Evolutionary conservation across 2,329 filamentous ascomycete species (phyloP).

Genomic region (Eutypella sp.): DNA sequence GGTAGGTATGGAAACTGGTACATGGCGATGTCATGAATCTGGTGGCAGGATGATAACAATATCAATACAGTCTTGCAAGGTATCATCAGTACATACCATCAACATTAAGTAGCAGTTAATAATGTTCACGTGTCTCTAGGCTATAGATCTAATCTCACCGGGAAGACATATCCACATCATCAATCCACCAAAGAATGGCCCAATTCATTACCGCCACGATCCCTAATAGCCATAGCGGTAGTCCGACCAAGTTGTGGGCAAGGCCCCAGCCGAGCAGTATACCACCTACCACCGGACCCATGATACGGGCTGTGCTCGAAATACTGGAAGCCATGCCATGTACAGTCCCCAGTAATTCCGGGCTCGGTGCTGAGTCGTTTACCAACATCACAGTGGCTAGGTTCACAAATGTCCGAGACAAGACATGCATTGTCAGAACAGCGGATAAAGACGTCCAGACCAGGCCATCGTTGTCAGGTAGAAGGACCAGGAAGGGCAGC

Average conservation of each 20-base stretch:
- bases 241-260: constrained; percentile 14
- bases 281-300: constrained; percentile 18
- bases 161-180: constrained; percentile 5
- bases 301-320: constrained; percentile 17
- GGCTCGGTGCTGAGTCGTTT: constrained; percentile 19
- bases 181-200: constrained; percentile 5
- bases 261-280: constrained; percentile 19
- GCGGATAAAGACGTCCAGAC: constrained; percentile 2
- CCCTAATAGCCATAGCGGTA: constrained; percentile 15
- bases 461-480: not conserved
- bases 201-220: constrained; percentile 7
- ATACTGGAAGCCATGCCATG: constrained; percentile 21
- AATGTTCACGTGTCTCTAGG: not conserved
- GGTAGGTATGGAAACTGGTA: no score
- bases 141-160: not conserved
- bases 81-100: no score
- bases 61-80: no score
- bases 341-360: constrained; percentile 16
- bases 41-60: no score
- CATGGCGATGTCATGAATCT: no score
- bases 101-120: not conserved
- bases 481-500: not conserved
- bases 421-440: constrained; percentile 14
- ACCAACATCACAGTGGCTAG: constrained; percentile 21
- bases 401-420: constrained; percentile 18